phyloP scores from a whole-genome alignment of 805 yeast species.

The Pichia nanzhaoensis region DNA sequence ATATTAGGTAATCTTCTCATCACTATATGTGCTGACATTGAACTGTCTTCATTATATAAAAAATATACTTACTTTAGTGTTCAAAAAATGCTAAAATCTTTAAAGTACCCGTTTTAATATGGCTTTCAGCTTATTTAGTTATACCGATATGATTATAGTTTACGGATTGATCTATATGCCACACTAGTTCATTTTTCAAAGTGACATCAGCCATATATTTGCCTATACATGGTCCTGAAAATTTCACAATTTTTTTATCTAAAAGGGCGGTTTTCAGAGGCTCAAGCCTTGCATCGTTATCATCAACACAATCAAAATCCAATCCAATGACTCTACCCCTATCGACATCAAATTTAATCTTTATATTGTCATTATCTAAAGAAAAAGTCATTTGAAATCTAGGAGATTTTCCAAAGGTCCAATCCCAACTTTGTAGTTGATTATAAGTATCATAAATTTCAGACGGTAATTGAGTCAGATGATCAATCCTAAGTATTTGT shows the following conservation, averaged over 20 bases:
- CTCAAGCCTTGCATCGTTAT: conserved; percentile 14
- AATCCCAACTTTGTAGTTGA: conserved; percentile 52
- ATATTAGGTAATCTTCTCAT: no score
- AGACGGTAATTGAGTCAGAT: conserved; percentile 22
- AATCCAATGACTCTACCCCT: conserved; percentile 35
- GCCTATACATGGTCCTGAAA: conserved; percentile 17
- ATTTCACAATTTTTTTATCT: conserved; percentile 10
- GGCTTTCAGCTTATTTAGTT: not conserved
- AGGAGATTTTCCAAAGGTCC: conserved; percentile 78
- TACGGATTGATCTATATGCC: conserved; percentile 26
- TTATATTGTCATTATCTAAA: conserved; percentile 29
- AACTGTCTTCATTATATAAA: no score
- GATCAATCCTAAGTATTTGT: conserved; percentile 23
- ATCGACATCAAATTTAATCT: conserved; percentile 39
- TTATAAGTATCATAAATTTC: conserved; percentile 37
- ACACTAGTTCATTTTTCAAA: conserved; percentile 17
- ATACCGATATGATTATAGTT: conserved; percentile 11
- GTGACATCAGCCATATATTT: conserved; percentile 11
- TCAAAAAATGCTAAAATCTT: no score
- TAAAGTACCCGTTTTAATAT: no score
- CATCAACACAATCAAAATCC: conserved; percentile 7
- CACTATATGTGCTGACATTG: no score
- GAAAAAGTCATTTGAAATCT: conserved; percentile 54
- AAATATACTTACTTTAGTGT: no score
- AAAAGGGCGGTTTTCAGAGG: conserved; percentile 10